Base-by-base conservation (phyloP, 495 filamentous ascomycete species). In the Penicillium soppii region DNA sequence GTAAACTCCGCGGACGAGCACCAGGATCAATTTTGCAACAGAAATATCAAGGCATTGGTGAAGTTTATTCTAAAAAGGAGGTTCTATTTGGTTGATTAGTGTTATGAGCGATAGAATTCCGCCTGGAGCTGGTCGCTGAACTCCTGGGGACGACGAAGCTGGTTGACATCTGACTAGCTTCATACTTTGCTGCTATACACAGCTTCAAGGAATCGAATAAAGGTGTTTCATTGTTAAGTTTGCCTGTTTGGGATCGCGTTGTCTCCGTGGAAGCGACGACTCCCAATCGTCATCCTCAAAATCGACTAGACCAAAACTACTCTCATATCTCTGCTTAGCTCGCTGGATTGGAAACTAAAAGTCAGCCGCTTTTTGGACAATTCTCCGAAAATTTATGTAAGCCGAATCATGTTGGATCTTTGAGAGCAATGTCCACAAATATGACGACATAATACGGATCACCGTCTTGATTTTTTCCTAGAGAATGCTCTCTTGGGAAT, bases 271-370 rank as follows among this genome's bases (percentile, higher is more conserved):
- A 56, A 56, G 23, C n/a, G 23, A 51, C 8, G 21, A 22, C n/a
- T 52, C 47, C 47, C 47, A 56, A 7, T 51, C 32, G 7, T 26
- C 22, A 29, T 42, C 47, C 1, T 44, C 53, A 8, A 25, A 26
- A 30, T 56, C 47, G 13, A 43, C 22, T 27, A 30, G 19, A 20
- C 52, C 53, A 35, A 56, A 56, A 6, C 26, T 41, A 16, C 33
- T 43, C 32, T 56, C 47, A 35, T 52, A 56, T 23, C 26, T 56
- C 22, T 47, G 17, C 30, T 33, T 10, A 32, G 46, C 43, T 21
- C 42, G 42, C 16, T 56, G 41, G 39, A 52, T 32, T 27, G 37
- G 43, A 27, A 30, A 26, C 40, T 32, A 50, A 52, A 49, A 38
- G 1, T 47, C 47, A 43, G 32, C 50, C 35, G 53, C 47, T 39